Percentiles rank a stretch among this genome's conserved stretches.
phyloP scores from a whole-genome alignment of 164 flowering plant species.

The Warburgia ugandensis region DNA sequence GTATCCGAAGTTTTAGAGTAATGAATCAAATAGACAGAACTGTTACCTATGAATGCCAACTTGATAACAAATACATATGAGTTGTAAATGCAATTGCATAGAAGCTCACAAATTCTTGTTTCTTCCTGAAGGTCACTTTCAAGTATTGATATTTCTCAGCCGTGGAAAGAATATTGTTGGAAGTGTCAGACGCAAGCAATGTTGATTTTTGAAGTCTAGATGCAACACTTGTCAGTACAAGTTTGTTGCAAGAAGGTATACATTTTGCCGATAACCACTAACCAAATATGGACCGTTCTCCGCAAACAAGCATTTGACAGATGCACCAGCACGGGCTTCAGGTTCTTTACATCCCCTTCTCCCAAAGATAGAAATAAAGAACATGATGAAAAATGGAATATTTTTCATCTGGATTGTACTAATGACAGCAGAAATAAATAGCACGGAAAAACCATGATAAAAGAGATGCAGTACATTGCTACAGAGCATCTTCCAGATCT shows the following conservation, averaged over 20 bases:
- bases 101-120: slow-evolving; percentile 76
- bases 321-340: slow-evolving; percentile 72
- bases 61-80: too few relatives aligned
- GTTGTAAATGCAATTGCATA: not conserved
- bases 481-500: not conserved
- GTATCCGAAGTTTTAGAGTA: too few relatives aligned
- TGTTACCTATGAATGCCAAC: too few relatives aligned
- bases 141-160: slow-evolving; percentile 76
- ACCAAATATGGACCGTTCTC: slow-evolving; percentile 82
- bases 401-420: too few relatives aligned
- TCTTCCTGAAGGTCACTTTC: slow-evolving; percentile 66
- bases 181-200: slow-evolving; percentile 32
- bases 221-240: slow-evolving; percentile 31
- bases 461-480: too few relatives aligned
- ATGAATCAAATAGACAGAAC: too few relatives aligned
- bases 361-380: slow-evolving; percentile 25
- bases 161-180: slow-evolving; percentile 50
- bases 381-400: too few relatives aligned
- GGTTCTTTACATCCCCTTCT: slow-evolving; percentile 94
- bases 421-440: too few relatives aligned
- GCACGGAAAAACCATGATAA: too few relatives aligned
- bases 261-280: slow-evolving; percentile 55
- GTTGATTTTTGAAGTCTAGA: slow-evolving; percentile 30
- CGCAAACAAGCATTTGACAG: slow-evolving; percentile 76
- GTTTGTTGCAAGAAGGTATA: slow-evolving; percentile 27